A percentile compares a stretch with the other conserved stretches of the same genome.
These are phyloP conservation scores for Rutstroemia sp. DNA, from an alignment of 2,329 filamentous ascomycete species.

Conservation along the genomic window DNA sequence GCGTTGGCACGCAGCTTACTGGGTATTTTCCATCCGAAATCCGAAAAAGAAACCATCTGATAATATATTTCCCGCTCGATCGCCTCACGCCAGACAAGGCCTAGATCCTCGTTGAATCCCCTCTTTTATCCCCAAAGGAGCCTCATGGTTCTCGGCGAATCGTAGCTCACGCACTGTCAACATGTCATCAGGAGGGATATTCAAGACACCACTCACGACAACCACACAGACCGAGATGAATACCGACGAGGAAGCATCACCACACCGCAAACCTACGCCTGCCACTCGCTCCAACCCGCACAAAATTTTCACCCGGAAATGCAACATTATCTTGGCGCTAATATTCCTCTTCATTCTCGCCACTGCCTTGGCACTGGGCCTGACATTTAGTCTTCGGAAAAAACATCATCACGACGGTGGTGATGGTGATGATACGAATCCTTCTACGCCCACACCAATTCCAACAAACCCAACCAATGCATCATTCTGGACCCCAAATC, in stretches of 20 bases:
- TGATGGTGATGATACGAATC: background rate
- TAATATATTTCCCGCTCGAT: no score
- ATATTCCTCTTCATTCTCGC: slow-evolving; percentile 5
- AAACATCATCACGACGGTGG: no score
- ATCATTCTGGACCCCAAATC: slow-evolving; percentile 5
- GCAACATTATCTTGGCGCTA: slow-evolving; percentile 7
- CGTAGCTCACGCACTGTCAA: background rate
- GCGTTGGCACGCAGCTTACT: no score
- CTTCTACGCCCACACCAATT: background rate
- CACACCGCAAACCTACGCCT: background rate
- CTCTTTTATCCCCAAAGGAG: no score
- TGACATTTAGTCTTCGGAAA: slow-evolving; percentile 1
- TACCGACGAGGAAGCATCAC: background rate
- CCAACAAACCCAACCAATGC: slow-evolving; percentile 1
- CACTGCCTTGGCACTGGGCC: slow-evolving; percentile 2
- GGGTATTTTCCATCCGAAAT: no score
- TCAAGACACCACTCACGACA: slow-evolving; percentile 5
- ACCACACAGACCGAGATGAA: background rate
- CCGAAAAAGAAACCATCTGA: no score
- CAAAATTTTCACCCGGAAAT: slow-evolving; percentile 10
- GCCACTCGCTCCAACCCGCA: background rate
- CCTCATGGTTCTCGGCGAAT: background rate
- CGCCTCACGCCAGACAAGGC: no score
- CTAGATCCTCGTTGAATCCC: no score
- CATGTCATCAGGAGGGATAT: slow-evolving; percentile 8